Evolutionary conservation across 2,329 filamentous ascomycete genomes (phyloP), one percentile per base, ranked within the genome.

Genomic region (Cladosporium sp.): DNA sequence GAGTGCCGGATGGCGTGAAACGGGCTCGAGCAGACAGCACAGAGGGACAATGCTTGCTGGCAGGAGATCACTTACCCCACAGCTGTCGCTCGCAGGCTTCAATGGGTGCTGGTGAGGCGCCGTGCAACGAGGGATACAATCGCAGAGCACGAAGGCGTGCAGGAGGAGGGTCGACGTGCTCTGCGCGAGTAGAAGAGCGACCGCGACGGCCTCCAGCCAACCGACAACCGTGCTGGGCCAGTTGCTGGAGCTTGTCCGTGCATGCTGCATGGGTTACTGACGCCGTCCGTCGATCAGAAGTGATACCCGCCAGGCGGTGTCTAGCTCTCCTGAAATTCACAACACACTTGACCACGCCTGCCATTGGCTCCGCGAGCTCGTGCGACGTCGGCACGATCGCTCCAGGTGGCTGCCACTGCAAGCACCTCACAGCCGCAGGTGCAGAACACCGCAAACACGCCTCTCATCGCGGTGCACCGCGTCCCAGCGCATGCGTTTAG

Each of bases 281-380:
- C 54, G 54, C 30, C 54, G 42, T 39, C 54, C 22, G 54, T 56
- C 54, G 54, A 56, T 56, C 54, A 39, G 39, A 20, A 49, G 54
- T 56, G 54, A 56, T 49, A 34, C 54, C 30, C 54, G 28, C 42
- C 34, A 49, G 54, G 54, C 54, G 54, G 54, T 55, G 39, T 56
- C 54, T 38, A 38, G 42, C 42, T 25, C 52, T 56, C 54, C 54
- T 56, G 42, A 39, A 56, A 56, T 56, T 43, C 34, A 20, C 42
- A 25, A 30, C 37, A 25, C 17, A 15, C 19, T 38, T 51, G 12
- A 39, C 34, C 5, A 19, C 9, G 19, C 49, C 19, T 51, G 49
- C 36, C 28, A 51, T 39, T 39, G 30, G 49, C 34, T 19, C 39
- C 15, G 37, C 50, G 7, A 15, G 50, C 15, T 36, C 15, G 3